Base-by-base conservation (phyloP, 2,329 filamentous ascomycete genomes). In the Incumbomyces delicatus region DNA sequence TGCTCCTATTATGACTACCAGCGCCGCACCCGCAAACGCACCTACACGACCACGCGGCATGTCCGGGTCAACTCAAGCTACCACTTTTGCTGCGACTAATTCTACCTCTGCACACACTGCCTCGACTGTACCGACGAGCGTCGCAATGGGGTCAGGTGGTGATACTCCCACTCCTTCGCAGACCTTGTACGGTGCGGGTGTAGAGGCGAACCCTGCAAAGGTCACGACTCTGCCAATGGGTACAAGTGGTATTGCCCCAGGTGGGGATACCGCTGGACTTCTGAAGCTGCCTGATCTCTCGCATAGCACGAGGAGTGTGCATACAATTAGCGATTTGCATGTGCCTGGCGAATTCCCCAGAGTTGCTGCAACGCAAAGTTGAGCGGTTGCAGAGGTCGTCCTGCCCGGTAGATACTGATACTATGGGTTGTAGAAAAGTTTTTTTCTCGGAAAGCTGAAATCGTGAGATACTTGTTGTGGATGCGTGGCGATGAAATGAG, bases 281-380 rank as follows among this genome's bases (percentile, higher is more conserved):
- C 41, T 22, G 17, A 39, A 32, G 4, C 49, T 33, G 16, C 47
- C 47, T 33, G 27, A n/a, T 31, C n/a, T 22, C 16, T 18, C 47
- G 27, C 38, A 53, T 11, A 51, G 42, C 32, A 58, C 65, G 12
- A 65, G 70, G 39, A 72, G 74, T 53, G 67, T 72, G 6, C 70
- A 73, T 11, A 77, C 74, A 22, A 76, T 85, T 37, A 80, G 78
- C 46, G 75, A 81, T 58, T 64, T 87, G 42, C 81, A 84, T 58
- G 75, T 87, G 14, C 83, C 83, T 2, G 83, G 83, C 10, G 73
- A 81, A 54, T 87, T 74, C 59, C 80, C 80, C 7, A 39, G 17
- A n/a, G 34, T 41, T 10, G 11, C 44, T 5, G 22, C 8, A 27
- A 27, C 22, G 22, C 22, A 27, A 27, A 5, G 8, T 27, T 27